Percentiles rank a stretch among this genome's conserved stretches.
phyloP scores from a whole-genome alignment of 371 early-diverging fungal species.

The Fennellomyces sp. region DNA sequence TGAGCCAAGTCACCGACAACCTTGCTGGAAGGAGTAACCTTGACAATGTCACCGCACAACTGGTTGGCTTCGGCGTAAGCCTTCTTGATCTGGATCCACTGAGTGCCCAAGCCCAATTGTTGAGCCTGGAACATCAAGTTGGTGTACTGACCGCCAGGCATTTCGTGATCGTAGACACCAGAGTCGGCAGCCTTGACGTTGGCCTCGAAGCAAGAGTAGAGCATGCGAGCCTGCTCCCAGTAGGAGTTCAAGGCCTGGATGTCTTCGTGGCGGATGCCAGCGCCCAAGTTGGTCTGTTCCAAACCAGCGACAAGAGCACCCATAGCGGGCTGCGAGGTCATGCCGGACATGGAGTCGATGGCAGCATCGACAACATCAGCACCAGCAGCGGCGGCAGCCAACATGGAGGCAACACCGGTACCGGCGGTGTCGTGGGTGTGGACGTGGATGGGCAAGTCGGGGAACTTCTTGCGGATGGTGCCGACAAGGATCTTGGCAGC shows the following conservation, averaged over 20 bases:
- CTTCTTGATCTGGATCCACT: conserved; percentile 92
- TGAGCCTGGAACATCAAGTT: conserved; percentile 96
- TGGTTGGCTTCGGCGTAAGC: conserved; percentile 91
- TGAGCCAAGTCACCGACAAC: conserved; percentile 97
- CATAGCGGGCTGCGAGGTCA: conserved; percentile 96
- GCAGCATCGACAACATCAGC: conserved; percentile 94
- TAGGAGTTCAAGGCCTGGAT: conserved; percentile 86
- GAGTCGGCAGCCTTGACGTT: conserved; percentile 87
- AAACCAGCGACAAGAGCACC: conserved; percentile 90
- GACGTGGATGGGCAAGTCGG: conserved; percentile 91
- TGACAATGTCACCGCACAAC: conserved; percentile 94
- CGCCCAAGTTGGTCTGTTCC: conserved; percentile 73
- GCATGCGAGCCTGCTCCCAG: conserved; percentile 94
- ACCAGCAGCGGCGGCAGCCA: conserved; percentile 92
- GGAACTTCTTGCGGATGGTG: conserved; percentile 85
- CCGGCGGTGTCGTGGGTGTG: conserved; percentile 98
- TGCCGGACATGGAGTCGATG: conserved; percentile 92
- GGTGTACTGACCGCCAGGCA: conserved; percentile 98
- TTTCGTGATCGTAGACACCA: conserved; percentile 93
- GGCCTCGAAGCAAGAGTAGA: conserved; percentile 95
- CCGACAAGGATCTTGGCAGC: conserved; percentile 85
- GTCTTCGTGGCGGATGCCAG: conserved; percentile 81
- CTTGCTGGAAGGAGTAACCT: conserved; percentile 97
- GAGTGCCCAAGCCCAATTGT: conserved; percentile 88
- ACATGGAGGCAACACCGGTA: conserved; percentile 95